Percentiles rank a stretch among this genome's conserved stretches.
Conservation (phyloP, 163 green algal genomes). For the Chloroidium sp. region DNA sequence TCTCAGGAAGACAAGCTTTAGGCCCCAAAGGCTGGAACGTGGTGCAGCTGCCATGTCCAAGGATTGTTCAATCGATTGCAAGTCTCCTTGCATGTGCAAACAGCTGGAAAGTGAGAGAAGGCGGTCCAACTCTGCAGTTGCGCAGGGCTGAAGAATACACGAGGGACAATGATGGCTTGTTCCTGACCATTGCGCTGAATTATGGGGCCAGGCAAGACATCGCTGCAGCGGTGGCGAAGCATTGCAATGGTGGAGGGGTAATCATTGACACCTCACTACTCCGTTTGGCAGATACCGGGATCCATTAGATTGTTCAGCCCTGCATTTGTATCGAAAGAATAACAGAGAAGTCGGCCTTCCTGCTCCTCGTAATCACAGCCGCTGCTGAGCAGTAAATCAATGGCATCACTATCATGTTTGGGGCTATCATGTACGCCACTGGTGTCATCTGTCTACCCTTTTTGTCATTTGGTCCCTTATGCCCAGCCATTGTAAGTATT, state of each 20-base stretch:
- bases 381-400: too few relatives aligned
- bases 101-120: not conserved
- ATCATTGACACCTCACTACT: too few relatives aligned
- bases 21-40: not conserved
- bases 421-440: too few relatives aligned
- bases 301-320: too few relatives aligned
- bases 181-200: conserved; percentile 65
- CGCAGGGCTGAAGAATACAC: conserved; percentile 47
- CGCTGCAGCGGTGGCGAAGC: conserved; percentile 32
- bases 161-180: conserved; percentile 26
- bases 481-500: not conserved
- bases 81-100: not conserved
- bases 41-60: not conserved
- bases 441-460: too few relatives aligned
- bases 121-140: not conserved
- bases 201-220: conserved; percentile 78
- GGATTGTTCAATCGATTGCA: not conserved
- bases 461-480: not conserved
- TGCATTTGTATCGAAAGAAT: too few relatives aligned
- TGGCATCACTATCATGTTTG: too few relatives aligned
- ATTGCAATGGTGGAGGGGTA: too few relatives aligned
- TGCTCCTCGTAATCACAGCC: too few relatives aligned
- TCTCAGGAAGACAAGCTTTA: not conserved
- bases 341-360: too few relatives aligned
- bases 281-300: too few relatives aligned